Base-by-base conservation (phyloP, 768 basidiomycete genomes). In the Calocybe gangraenosa region DNA sequence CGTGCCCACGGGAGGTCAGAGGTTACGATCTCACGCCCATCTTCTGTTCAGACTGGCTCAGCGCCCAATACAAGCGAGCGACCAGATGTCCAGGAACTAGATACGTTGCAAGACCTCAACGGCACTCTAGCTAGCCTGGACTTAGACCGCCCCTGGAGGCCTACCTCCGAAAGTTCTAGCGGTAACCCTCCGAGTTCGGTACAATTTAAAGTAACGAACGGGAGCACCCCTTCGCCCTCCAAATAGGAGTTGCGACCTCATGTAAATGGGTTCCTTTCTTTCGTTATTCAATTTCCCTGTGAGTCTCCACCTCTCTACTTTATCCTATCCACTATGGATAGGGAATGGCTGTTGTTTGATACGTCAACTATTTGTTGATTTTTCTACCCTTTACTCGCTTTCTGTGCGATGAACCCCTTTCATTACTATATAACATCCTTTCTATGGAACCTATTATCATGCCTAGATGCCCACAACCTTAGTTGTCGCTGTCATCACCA, bases 121-220 rank as follows among this genome's bases (percentile, higher is more conserved):
- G 82, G 84, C 17, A 87, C 82, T 21, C 70, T 91, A 31, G 84
- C 87, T 25, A 87, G 81, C 59, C 75, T 90, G 13, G 75, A 87
- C 51, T 65, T 90, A 46, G 83, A 82, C 55, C 61, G 63, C 20
- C 56, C 62, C 11, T 63, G 63, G 62, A 63, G 57, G 50, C 43
- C 57, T 14, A 43, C 56, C 14, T 22, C 45, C 3, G 59, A 63
- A 25, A 44, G 43, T 19, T 40, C 50, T 13, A 44, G 36, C 23
- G 48, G 45, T 10, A 54, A 49, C 33, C 14, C 46, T 30, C 34
- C 7, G 13, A 50, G 55, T 22, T 21, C 46, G 21, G 42, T 46
- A 17, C 55, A 57, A 13, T 48, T 45, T 42, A 34, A 44, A 40
- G 22, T 46, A 13, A 42, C 40, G 17, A 47, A 40, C 21, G 48